These are phyloP conservation scores for Pseudomassariella vexata DNA, from an alignment of 2,329 filamentous ascomycete genomes.

Conservation along the genomic window DNA sequence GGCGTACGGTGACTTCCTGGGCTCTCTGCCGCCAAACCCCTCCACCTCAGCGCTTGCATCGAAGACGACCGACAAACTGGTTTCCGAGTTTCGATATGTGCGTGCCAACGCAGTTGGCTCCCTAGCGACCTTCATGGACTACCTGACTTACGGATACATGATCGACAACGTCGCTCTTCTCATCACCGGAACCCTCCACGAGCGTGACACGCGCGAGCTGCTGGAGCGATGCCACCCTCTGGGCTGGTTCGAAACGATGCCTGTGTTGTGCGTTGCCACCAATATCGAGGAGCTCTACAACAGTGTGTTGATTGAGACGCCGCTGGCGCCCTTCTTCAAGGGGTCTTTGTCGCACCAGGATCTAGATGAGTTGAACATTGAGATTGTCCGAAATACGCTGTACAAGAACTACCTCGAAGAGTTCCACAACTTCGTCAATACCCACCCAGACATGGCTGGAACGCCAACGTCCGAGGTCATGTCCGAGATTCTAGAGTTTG, in stretches of 20 bases:
- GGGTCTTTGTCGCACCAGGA: slow-evolving; percentile 93
- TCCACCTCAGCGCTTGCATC: slow-evolving; percentile 91
- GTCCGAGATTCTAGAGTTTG: slow-evolving; percentile 92
- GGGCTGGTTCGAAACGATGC: slow-evolving; percentile 99
- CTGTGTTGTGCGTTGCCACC: slow-evolving; percentile 92
- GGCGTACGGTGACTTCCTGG: slow-evolving; percentile 94
- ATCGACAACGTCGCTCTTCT: slow-evolving; percentile 98
- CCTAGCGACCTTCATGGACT: slow-evolving; percentile 93
- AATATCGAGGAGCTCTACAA: slow-evolving; percentile 99
- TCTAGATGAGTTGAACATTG: slow-evolving; percentile 96
- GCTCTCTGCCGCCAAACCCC: slow-evolving; percentile 87
- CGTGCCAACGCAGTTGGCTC: slow-evolving; percentile 90
- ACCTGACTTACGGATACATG: slow-evolving; percentile 99
- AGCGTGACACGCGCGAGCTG: slow-evolving; percentile 92
- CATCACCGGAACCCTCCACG: slow-evolving; percentile 95
- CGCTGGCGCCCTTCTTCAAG: slow-evolving; percentile 95
- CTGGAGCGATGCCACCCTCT: slow-evolving; percentile 93
- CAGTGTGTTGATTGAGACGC: slow-evolving; percentile 93
- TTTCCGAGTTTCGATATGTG: slow-evolving; percentile 94
- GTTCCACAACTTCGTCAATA: slow-evolving; percentile 92
- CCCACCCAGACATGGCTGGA: slow-evolving; percentile 75
- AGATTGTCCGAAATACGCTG: slow-evolving; percentile 95
- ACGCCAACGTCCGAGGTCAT: slow-evolving; percentile 92
- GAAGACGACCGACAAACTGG: slow-evolving; percentile 96
- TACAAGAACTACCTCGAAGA: slow-evolving; percentile 99